Percentiles rank a stretch among this genome's conserved stretches.
Conservation (phyloP, 1,284 basidiomycete species). For the Heterobasidion annosum region DNA sequence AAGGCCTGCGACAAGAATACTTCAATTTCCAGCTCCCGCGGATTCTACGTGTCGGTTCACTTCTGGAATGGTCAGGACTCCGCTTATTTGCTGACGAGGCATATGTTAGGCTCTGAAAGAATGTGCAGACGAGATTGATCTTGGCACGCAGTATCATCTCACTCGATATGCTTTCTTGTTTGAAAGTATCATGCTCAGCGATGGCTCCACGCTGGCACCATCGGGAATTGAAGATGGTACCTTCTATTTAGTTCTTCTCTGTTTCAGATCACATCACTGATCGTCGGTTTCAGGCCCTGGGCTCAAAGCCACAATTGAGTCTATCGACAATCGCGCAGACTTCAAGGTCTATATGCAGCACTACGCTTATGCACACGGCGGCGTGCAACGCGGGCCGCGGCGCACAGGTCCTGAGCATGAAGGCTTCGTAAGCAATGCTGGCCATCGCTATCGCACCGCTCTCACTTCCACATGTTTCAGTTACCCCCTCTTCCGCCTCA, state of each 20-base stretch:
- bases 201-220: slow-evolving; percentile 80
- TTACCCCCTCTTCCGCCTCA: slow-evolving; percentile 52
- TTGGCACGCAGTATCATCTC: slow-evolving; percentile 95
- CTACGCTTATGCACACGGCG: slow-evolving; percentile 80
- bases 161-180: slow-evolving; percentile 92
- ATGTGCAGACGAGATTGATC: slow-evolving; percentile 91
- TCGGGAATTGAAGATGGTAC: slow-evolving; percentile 55
- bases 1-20: slow-evolving; percentile 89
- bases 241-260: neutral
- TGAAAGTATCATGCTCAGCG: slow-evolving; percentile 84
- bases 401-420: slow-evolving; percentile 81
- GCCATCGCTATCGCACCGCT: slow-evolving; percentile 5
- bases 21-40: slow-evolving; percentile 96
- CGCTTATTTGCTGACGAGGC: slow-evolving; percentile 1
- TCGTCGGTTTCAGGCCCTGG: slow-evolving; percentile 44
- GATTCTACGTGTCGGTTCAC: slow-evolving; percentile 71
- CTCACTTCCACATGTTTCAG: slow-evolving; percentile 23
- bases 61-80: neutral
- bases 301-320: slow-evolving; percentile 80
- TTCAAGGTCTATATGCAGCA: slow-evolving; percentile 98
- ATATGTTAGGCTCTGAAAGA: slow-evolving; percentile 79
- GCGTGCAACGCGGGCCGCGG: slow-evolving; percentile 56
- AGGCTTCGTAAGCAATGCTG: slow-evolving; percentile 60
- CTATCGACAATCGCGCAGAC: slow-evolving; percentile 90
- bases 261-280: slow-evolving; percentile 1